Percentiles rank a stretch among this genome's conserved stretches.
Conservation (phyloP, 202 grass and related monocot species). For the Bolboschoenoplectus hybrid region DNA sequence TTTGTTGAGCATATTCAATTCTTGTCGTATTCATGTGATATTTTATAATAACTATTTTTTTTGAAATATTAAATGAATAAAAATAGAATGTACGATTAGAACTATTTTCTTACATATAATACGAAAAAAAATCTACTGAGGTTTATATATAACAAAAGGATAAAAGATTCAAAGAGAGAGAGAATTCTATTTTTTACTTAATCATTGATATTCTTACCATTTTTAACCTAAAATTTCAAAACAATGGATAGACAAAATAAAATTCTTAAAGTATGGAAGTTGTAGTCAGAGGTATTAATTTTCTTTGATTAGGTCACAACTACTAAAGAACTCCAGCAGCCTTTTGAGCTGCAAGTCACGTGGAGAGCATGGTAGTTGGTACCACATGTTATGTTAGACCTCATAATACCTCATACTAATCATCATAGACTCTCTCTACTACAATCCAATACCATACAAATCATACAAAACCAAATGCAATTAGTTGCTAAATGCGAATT, state of each 20-base stretch:
- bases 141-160: too few species aligned
- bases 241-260: too few species aligned
- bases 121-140: too few species aligned
- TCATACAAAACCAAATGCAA: constrained; percentile 23
- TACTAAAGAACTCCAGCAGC: background rate
- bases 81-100: too few species aligned
- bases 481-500: background rate
- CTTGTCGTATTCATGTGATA: too few species aligned
- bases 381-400: too few species aligned
- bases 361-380: background rate
- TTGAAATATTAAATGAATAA: too few species aligned
- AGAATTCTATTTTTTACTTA: too few species aligned
- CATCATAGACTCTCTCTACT: background rate
- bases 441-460: background rate
- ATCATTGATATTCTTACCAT: background rate
- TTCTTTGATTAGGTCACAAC: background rate
- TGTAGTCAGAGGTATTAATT: background rate
- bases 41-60: background rate
- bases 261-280: background rate
- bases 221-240: background rate
- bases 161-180: too few species aligned
- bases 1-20: too few species aligned
- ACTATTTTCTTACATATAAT: too few species aligned
- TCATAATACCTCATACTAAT: background rate
- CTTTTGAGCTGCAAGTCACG: constrained; percentile 13